Base-by-base conservation (phyloP, 306 rosid species). In the Inga oerstediana region DNA sequence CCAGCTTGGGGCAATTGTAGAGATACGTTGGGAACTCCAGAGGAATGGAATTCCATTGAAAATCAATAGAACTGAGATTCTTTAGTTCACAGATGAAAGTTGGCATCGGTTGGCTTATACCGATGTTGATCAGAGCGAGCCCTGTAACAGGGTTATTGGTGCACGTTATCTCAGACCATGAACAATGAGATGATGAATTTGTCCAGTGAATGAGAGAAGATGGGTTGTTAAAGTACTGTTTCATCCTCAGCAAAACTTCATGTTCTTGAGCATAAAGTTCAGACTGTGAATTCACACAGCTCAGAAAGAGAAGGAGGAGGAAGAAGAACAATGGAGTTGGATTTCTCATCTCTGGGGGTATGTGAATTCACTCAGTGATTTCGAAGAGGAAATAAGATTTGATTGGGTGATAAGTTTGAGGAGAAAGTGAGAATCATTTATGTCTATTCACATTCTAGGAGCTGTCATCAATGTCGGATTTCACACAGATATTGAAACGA, bases 101-200 rank as follows among this genome's bases (percentile, higher is more conserved):
- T 10, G 95, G 95, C 8, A 91, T 37, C 3, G 75, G 30, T 15
- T 35, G 67, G 9, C 22, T 73, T 77, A 91, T 75, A 66, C 74
- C 72, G 16, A 15, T 34, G 45, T 35, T 3, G 3, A 0, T 0
- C 7, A 89, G 67, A 11, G 10, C 30, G 27, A 16, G 87, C 9
- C 39, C n/a, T 66, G 45, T 88, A 83, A 91, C 88, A 8, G 87
- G 85, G 77, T 37, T 37, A 14, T 22, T 8, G 8, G 68, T 76
- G 87, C 95, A 89, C 56, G 34, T 74, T 72, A 91, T 78, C 76
- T 81, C 88, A 3, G 85, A 81, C 95, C 91, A 91, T 35, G 78
- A 11, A 73, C 93, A 91, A 52, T 87, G 88, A 22, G 89, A 85
- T 14, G 79, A 30, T 39, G 78, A 32, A 10, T 74, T 43, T 17